These are phyloP conservation scores for Aspergillus nanangensis DNA, from an alignment of 495 filamentous ascomycete species.

Conservation along the genomic window DNA sequence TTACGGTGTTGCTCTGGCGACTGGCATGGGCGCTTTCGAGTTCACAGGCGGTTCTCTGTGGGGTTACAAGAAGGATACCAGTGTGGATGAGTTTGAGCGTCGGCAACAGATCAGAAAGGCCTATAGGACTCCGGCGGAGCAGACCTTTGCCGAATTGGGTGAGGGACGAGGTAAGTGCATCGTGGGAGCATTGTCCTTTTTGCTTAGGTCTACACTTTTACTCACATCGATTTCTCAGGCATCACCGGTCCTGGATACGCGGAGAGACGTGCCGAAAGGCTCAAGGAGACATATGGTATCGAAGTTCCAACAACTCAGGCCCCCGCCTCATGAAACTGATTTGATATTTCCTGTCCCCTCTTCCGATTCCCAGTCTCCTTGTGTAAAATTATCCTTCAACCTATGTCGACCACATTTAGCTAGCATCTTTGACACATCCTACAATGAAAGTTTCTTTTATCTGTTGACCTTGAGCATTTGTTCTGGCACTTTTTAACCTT, in stretches of 20 bases:
- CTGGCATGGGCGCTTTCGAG: constrained; percentile 63
- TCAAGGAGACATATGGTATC: constrained; percentile 88
- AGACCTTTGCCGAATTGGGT: constrained; percentile 78
- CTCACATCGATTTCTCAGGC: constrained; percentile 49
- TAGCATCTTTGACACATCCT: constrained; percentile 29
- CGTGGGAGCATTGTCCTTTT: no score
- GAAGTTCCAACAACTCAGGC: constrained; percentile 56
- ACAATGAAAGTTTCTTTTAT: constrained; percentile 14
- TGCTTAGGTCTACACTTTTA: neutral
- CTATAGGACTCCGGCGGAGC: constrained; percentile 69
- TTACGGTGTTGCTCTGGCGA: constrained; percentile 61
- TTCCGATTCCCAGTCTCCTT: constrained; percentile 22
- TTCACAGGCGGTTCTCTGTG: constrained; percentile 69
- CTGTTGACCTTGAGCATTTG: neutral
- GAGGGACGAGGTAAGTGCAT: constrained; percentile 76
- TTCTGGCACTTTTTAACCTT: no score
- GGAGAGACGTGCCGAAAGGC: constrained; percentile 74
- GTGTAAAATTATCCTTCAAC: constrained; percentile 43
- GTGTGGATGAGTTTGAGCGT: constrained; percentile 74
- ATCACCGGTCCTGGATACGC: constrained; percentile 81
- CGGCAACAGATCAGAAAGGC: constrained; percentile 73
- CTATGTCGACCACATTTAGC: constrained; percentile 30
- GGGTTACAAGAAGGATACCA: constrained; percentile 51
- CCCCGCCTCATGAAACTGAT: constrained; percentile 39
- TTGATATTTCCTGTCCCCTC: constrained; percentile 12